These are phyloP conservation scores for Lecanicillium sp. DNA, from an alignment of 2,329 filamentous ascomycete genomes.

Conservation along the genomic window DNA sequence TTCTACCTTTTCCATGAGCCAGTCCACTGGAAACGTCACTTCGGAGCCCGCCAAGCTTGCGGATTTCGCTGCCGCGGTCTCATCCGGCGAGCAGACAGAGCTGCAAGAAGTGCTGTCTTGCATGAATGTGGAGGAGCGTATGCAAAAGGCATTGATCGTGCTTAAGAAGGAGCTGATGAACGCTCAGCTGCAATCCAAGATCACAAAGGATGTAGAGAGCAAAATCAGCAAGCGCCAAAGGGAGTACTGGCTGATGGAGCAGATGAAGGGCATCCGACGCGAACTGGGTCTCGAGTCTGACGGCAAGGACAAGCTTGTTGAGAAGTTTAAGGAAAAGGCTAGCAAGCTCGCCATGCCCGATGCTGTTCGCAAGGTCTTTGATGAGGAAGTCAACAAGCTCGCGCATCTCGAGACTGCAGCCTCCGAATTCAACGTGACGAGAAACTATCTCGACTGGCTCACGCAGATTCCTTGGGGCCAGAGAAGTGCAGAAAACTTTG, in stretches of 20 bases:
- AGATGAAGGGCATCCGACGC: conserved; percentile 96
- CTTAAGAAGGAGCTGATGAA: conserved; percentile 99
- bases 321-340: conserved; percentile 95
- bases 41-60: conserved; percentile 92
- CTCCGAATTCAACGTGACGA: conserved; percentile 96
- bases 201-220: conserved; percentile 92
- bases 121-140: conserved; percentile 83
- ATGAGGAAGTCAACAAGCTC: conserved; percentile 96
- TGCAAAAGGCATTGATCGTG: conserved; percentile 85
- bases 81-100: conserved; percentile 86
- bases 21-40: conserved; percentile 88
- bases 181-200: conserved; percentile 92
- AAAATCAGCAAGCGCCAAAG: conserved; percentile 96
- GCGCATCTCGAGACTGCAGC: conserved; percentile 91
- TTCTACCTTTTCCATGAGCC: conserved; percentile 92
- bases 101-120: conserved; percentile 85
- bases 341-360: conserved; percentile 94
- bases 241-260: conserved; percentile 98
- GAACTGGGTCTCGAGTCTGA: conserved; percentile 96
- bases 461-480: conserved; percentile 98
- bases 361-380: conserved; percentile 92
- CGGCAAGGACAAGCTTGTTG: conserved; percentile 95
- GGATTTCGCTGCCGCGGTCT: conserved; percentile 94
- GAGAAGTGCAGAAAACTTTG: conserved; percentile 92
- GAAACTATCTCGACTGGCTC: conserved; percentile 97